Percentiles rank a stretch among this genome's conserved stretches.
phyloP scores from a whole-genome alignment of 371 early-diverging fungal species.

The Globomyces sp. region DNA sequence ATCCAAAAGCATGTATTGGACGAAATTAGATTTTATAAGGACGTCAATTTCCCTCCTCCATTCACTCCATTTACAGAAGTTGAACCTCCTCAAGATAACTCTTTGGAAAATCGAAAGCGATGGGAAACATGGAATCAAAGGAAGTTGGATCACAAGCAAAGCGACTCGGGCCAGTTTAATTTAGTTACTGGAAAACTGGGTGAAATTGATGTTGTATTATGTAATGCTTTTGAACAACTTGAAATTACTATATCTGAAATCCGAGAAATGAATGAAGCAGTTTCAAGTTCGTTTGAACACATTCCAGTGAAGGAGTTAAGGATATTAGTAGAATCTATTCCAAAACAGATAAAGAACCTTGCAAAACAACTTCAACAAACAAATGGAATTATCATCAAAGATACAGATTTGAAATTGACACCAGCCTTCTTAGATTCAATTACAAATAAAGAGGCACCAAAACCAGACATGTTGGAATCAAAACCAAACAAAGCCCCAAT shows the following conservation, averaged over 20 bases:
- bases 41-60: conserved; percentile 32
- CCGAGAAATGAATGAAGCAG: conserved; percentile 39
- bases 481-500: conserved; percentile 1
- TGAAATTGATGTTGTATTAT: conserved; percentile 29
- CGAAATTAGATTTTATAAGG: conserved; percentile 34
- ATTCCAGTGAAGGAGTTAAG: conserved; percentile 33
- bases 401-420: conserved; percentile 41
- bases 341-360: conserved; percentile 37
- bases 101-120: conserved; percentile 34
- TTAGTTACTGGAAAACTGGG: conserved; percentile 37
- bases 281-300: conserved; percentile 33
- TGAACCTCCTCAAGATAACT: conserved; percentile 37
- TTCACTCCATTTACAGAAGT: conserved; percentile 30
- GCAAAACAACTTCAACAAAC: conserved; percentile 36
- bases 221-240: conserved; percentile 27
- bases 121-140: conserved; percentile 40
- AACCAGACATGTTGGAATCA: background rate
- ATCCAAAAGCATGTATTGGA: conserved; percentile 36
- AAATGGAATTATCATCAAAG: conserved; percentile 43
- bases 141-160: conserved; percentile 38
- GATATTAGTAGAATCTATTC: conserved; percentile 36
- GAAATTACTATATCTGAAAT: conserved; percentile 40
- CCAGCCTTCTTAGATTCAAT: conserved; percentile 42
- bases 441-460: conserved; percentile 5
- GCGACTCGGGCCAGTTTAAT: conserved; percentile 38